Evolutionary conservation across 1,139 yeast species (phyloP).

Genomic region (Suhomyces atakaporum): DNA sequence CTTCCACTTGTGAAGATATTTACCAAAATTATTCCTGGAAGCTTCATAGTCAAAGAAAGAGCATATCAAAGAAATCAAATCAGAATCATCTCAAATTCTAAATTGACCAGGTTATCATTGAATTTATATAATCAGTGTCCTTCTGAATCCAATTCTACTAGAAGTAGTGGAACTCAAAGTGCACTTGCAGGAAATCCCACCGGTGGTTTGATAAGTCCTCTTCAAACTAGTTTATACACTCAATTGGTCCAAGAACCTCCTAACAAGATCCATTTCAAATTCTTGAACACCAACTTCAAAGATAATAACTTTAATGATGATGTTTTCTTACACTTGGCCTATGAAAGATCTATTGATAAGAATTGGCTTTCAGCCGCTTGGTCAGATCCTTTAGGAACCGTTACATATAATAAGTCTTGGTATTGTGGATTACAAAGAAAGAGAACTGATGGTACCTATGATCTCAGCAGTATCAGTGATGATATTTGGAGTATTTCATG

Average conservation of each 20-base stretch:
- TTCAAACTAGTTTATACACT: conserved; percentile 31
- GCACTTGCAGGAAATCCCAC: background rate
- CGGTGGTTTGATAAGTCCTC: background rate
- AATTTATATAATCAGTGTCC: conserved; percentile 66
- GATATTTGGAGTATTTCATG: conserved; percentile 43
- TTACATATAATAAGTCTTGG: conserved; percentile 70
- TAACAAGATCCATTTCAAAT: conserved; percentile 53
- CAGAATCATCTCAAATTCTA: conserved; percentile 51
- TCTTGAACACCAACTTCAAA: conserved; percentile 27
- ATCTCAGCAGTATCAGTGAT: conserved; percentile 38
- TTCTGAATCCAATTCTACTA: conserved; percentile 1
- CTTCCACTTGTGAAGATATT: conserved; percentile 49
- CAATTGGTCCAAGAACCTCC: conserved; percentile 51
- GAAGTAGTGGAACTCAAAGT: background rate
- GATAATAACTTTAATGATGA: conserved; percentile 54
- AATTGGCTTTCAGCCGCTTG: conserved; percentile 88
- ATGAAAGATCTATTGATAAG: conserved; percentile 76
- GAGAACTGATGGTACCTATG: conserved; percentile 23
- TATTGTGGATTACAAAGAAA: conserved; percentile 34
- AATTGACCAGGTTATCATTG: conserved; percentile 54
- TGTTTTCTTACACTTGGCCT: conserved; percentile 79
- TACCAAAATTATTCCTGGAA: conserved; percentile 59
- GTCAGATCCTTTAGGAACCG: conserved; percentile 80
- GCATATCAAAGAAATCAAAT: conserved; percentile 37
- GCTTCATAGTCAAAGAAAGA: conserved; percentile 42